Base-by-base conservation (phyloP, 2,329 filamentous ascomycete genomes). In the Pseudogymnoascus sp. region DNA sequence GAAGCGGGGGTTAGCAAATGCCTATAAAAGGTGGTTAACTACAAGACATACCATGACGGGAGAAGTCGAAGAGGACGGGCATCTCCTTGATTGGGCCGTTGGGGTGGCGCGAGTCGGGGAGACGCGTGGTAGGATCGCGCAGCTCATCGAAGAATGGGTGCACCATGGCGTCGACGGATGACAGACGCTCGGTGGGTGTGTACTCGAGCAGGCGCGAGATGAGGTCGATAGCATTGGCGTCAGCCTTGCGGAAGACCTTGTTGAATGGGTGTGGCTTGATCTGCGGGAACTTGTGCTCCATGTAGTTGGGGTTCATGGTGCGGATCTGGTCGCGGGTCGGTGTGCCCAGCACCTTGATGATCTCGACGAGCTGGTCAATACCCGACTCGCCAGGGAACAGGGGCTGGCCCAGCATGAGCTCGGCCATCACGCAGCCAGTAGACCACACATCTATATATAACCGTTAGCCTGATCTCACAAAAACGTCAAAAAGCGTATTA, bases 241-340 rank as follows among this genome's bases (percentile, higher is more conserved):
- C 91, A 63, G 95, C 95, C 84, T 96, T 97, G 70, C 95, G 89
- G 85, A 99, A 97, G 63, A 99, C 95, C 85, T 97, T 97, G 80
- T 90, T 96, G 83, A 99, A 99, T 28, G 95, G 95, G 74, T 99
- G 95, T 64, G 95, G 95, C 82, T 99, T 99, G 81, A 99, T 99
- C 78, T 99, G 95, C 59, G 95, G 95, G 78, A 99, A 99, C 81
- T 97, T 97, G 81, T 99, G 95, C 80, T 99, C 95, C 95, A 99
- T 99, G 79, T 99, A 99, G 78, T 99, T 99, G 65, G 95, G 95
- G 78, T 99, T 99, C 95, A 99, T 99, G 69, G 95, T 99, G 70
- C 95, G 90, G 73, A 99, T 99, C 78, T 99, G 95, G 76, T 99
- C 95, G 68, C 95, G 86, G 37, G 95, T 97, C 16, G 95, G 95